phyloP scores from a whole-genome alignment of 2,329 filamentous ascomycete genomes.

The Neonectria neomacrospora region DNA sequence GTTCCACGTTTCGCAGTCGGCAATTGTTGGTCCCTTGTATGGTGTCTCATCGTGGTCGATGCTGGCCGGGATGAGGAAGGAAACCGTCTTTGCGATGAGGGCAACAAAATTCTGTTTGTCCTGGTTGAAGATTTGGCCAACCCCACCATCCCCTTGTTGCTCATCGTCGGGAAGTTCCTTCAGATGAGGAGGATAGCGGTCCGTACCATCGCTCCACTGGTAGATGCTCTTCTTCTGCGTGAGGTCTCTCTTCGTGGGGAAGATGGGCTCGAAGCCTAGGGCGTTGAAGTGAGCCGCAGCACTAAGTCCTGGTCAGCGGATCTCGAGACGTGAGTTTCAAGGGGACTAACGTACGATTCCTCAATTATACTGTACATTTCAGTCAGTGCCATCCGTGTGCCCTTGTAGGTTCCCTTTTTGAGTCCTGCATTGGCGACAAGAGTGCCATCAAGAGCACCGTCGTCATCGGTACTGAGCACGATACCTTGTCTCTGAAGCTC shows the following conservation, averaged over 20 bases:
- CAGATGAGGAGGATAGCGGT: conserved; percentile 28
- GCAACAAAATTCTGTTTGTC: not conserved
- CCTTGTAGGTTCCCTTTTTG: conserved; percentile 23
- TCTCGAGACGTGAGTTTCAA: rapidly evolving
- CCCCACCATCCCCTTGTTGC: not conserved
- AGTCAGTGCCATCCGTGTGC: conserved; percentile 26
- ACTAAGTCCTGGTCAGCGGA: not conserved
- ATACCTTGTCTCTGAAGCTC: conserved; percentile 26
- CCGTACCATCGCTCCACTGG: conserved; percentile 22
- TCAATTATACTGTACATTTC: conserved; percentile 28
- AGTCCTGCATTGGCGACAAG: conserved; percentile 19
- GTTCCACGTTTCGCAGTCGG: conserved; percentile 24
- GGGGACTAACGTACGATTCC: conserved; percentile 15
- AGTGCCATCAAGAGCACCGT: not conserved
- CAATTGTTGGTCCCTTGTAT: conserved; percentile 17
- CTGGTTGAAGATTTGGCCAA: conserved; percentile 23
- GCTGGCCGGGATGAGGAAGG: conserved; percentile 19
- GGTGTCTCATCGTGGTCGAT: conserved; percentile 1
- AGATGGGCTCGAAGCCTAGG: conserved; percentile 20
- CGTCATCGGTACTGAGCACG: conserved; percentile 21
- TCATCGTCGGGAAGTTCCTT: conserved; percentile 13
- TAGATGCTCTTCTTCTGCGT: conserved; percentile 14
- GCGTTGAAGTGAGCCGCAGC: conserved; percentile 20
- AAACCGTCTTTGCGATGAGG: conserved; percentile 12
- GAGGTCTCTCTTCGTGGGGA: conserved; percentile 22